Conservation (phyloP, 192 early-diverging fungal genomes). For the Backusella australiensis region DNA sequence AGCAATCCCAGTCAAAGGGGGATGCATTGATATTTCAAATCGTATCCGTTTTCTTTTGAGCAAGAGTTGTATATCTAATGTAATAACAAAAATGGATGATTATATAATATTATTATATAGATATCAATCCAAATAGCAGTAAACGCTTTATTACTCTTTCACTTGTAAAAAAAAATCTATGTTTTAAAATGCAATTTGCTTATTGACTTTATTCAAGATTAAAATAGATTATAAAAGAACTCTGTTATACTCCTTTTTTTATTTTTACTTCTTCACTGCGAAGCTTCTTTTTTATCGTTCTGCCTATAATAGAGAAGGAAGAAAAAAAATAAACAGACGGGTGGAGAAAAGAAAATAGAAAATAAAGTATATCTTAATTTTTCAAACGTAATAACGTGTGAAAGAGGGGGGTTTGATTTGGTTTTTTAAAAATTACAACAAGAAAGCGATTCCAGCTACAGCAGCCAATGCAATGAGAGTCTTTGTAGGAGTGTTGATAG, state of each 20-base stretch:
- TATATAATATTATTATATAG: not conserved
- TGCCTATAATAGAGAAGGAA: not conserved
- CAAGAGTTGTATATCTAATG: not conserved
- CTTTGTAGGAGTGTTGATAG: conserved; percentile 7
- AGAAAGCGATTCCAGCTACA: conserved; percentile 19
- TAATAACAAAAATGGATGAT: not conserved
- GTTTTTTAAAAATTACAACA: conserved; percentile 13
- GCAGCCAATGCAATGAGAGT: conserved; percentile 15
- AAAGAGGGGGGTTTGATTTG: not conserved
- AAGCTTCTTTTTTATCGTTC: not conserved
- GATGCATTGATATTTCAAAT: not conserved
- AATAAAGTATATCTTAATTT: not conserved
- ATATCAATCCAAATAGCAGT: not conserved
- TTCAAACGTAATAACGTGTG: conserved; percentile 1
- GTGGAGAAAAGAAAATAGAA: not conserved
- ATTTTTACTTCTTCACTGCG: not conserved
- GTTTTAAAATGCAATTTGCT: not conserved
- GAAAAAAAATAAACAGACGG: not conserved
- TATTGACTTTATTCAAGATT: not conserved
- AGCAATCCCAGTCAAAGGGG: not conserved
- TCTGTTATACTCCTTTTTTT: not conserved
- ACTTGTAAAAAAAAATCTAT: not conserved
- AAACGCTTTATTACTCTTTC: not conserved
- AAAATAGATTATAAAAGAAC: not conserved
- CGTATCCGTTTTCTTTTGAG: not conserved